Evolutionary conservation across 176 grass and related monocot genomes (phyloP), one percentile per base, ranked within the genome.

Genomic region (Eremochloa ophiuroides): DNA sequence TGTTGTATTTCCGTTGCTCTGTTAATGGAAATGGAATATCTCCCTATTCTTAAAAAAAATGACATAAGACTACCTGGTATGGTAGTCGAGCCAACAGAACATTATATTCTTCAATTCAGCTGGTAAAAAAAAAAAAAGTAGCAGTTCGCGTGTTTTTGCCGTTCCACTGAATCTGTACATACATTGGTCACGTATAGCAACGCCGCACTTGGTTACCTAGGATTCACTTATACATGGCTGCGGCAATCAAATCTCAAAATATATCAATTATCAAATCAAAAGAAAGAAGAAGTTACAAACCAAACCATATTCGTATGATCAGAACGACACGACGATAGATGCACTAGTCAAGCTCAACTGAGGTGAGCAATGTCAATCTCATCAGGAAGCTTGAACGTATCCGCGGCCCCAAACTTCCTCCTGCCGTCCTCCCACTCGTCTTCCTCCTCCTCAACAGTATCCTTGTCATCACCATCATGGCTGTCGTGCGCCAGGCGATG

Each of bases 331-430:
- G 71, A n/a, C 29, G 50, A 74, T 31, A 17, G 8, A 38, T 23
- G n/a, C 81, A 27, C 17, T 10, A 25, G 34, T 5, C 22, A 1
- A 58, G 64, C 33, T 75, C 88, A 95, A 48, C 93, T 95, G 82
- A 95, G 78, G 65, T 88, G 87, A 85, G 89, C 55, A 18, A 90
- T 85, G 77, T 92, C 89, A 3, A 95, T 72, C 80, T 90, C 78
- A 25, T 95, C 87, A 23, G 89, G 89, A 31, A 95, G 51, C 80
- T 90, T 95, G 82, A 95, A 95, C 2, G 93, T 92, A 27, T 92
- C 89, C 1, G 89, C 89, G 0, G 91, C 88, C 10, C 91, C 91
- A 22, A 94, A 94, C 70, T 94, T 94, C 85, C 76, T 81, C 77
- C 61, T 87, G 8, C 79, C 88, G 20, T 90, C 94, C 73, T 87